phyloP scores from a whole-genome alignment of 202 grass and related monocot species.

The Musa balbisiana region DNA sequence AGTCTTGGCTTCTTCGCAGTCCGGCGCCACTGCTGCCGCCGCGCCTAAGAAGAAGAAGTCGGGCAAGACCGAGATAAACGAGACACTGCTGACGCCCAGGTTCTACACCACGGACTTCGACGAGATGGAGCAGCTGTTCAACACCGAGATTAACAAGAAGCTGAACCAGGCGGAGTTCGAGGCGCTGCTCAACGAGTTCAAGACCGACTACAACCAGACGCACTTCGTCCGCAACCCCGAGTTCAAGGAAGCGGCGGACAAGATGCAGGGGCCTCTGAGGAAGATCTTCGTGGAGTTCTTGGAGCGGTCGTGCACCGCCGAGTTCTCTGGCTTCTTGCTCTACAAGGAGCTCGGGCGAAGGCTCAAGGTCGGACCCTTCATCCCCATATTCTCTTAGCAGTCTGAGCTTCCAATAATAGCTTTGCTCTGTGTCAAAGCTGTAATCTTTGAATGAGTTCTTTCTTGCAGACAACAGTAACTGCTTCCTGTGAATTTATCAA shows the following conservation, averaged over 20 bases:
- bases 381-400: too few species aligned
- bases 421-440: too few species aligned
- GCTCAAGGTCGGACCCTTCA: constrained; percentile 46
- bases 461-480: too few species aligned
- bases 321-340: constrained; percentile 88
- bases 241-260: constrained; percentile 90
- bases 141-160: constrained; percentile 86
- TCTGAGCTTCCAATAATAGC: too few species aligned
- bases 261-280: constrained; percentile 64
- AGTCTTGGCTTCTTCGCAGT: constrained; percentile 39
- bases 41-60: not conserved
- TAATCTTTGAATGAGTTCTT: too few species aligned
- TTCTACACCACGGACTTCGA: constrained; percentile 97
- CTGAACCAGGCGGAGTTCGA: constrained; percentile 48
- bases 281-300: constrained; percentile 97
- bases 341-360: constrained; percentile 97
- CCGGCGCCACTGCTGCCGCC: not conserved
- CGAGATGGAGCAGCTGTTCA: constrained; percentile 97
- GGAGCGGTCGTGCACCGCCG: constrained; percentile 53
- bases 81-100: constrained; percentile 77
- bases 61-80: constrained; percentile 59
- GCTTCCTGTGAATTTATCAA: too few species aligned
- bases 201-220: constrained; percentile 99
- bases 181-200: constrained; percentile 42
- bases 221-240: constrained; percentile 89